A percentile compares a stretch with the other conserved stretches of the same genome.
phyloP scores from a whole-genome alignment of 2,329 filamentous ascomycete species.

The Helicocarpus griseus region DNA sequence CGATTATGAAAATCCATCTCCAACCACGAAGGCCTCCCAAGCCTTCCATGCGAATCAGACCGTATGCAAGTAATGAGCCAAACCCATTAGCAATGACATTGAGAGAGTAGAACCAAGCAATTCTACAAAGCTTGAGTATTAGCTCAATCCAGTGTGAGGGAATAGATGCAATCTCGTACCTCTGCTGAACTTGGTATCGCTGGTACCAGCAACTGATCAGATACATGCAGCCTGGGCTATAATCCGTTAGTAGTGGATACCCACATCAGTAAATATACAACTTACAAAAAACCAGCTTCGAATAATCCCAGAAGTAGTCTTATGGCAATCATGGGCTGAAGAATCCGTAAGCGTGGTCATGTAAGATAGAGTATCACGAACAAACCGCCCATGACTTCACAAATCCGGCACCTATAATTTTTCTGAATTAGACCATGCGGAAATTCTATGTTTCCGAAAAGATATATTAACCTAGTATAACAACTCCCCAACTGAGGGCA shows the following conservation, averaged over 20 bases:
- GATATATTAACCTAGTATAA: conserved; percentile 9
- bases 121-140: not conserved
- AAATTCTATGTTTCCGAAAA: not conserved
- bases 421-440: not conserved
- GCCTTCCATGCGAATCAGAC: conserved; percentile 41
- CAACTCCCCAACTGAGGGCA: conserved; percentile 9
- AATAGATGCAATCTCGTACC: conserved; percentile 35
- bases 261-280: not conserved
- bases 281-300: conserved; percentile 33
- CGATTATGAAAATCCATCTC: conserved; percentile 56
- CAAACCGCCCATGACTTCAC: not conserved
- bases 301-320: conserved; percentile 36
- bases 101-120: conserved; percentile 51
- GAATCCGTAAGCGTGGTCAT: conserved; percentile 18
- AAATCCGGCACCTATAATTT: conserved; percentile 9
- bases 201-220: conserved; percentile 37
- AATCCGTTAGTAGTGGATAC: conserved; percentile 1
- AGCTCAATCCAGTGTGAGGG: not conserved
- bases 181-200: conserved; percentile 57
- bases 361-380: not conserved
- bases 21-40: conserved; percentile 44
- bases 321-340: conserved; percentile 28
- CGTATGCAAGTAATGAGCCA: conserved; percentile 60
- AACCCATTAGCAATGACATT: conserved; percentile 58
- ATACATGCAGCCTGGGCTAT: conserved; percentile 34